phyloP scores from a whole-genome alignment of 345 rosid genomes.

The Kandelia obovata region DNA sequence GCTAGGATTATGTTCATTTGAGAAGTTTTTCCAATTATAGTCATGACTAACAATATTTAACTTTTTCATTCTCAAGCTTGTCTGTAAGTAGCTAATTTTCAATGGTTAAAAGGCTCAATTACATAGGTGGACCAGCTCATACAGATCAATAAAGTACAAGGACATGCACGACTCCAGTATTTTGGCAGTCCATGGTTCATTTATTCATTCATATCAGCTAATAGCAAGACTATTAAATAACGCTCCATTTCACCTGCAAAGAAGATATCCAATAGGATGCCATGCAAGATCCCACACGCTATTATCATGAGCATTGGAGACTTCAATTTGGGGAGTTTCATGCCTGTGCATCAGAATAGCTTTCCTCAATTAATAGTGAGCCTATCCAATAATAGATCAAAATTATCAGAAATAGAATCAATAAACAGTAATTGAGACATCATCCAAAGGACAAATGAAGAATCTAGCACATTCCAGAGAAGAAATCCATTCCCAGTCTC shows the following conservation, averaged over 20 bases:
- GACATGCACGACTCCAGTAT: neutral
- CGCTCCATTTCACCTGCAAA: conserved; percentile 65
- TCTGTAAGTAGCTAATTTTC: too few relatives aligned
- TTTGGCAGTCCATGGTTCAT: neutral
- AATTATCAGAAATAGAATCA: too few relatives aligned
- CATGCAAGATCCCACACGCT: conserved; percentile 96
- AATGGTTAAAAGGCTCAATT: too few relatives aligned
- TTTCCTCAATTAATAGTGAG: conserved; percentile 10
- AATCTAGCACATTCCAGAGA: neutral
- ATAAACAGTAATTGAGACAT: neutral
- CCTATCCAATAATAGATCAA: neutral
- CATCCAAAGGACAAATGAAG: neutral
- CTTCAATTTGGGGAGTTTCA: conserved; percentile 93
- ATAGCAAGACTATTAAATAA: neutral
- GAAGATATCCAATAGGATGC: conserved; percentile 99
- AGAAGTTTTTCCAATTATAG: too few relatives aligned
- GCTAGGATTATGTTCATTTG: too few relatives aligned
- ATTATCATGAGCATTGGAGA: conserved; percentile 77
- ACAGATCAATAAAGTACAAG: neutral
- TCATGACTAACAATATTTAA: too few relatives aligned
- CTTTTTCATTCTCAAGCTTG: too few relatives aligned
- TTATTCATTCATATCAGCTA: neutral
- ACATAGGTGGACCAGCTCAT: too few relatives aligned
- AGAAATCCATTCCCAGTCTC: neutral
- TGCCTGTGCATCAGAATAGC: conserved; percentile 52